Percentiles rank a stretch among this genome's conserved stretches.
Conservation (phyloP, 345 rosid genomes). For the Gynandropsis gynandra region DNA sequence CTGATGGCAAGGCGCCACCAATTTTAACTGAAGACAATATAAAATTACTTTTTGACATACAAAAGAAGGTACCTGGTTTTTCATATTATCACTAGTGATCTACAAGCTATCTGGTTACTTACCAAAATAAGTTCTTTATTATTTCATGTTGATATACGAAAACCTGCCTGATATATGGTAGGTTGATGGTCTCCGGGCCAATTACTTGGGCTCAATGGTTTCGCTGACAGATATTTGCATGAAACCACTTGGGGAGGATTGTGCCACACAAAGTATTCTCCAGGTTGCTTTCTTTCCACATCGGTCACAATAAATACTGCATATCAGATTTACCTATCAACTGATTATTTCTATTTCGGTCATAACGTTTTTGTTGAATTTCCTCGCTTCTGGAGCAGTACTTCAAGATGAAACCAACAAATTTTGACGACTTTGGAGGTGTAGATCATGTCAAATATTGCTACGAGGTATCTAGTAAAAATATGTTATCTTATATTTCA, state of each 20-base stretch:
- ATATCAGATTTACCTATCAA: conserved; percentile 1
- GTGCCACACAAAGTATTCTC: conserved; percentile 88
- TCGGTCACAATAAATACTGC: conserved; percentile 5
- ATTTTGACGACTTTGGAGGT: conserved; percentile 58
- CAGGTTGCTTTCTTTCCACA: conserved; percentile 47
- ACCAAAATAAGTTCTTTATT: conserved; percentile 5
- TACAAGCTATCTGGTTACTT: conserved; percentile 1
- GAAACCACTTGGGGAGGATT: conserved; percentile 93
- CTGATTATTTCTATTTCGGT: neutral
- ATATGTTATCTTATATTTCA: conserved; percentile 1
- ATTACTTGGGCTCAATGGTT: conserved; percentile 72
- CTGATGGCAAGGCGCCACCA: conserved; percentile 45
- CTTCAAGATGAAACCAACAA: conserved; percentile 79
- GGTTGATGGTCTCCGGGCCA: conserved; percentile 80
- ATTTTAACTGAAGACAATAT: conserved; percentile 81
- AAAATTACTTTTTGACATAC: conserved; percentile 86
- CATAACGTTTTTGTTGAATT: conserved; percentile 15
- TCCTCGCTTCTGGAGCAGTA: conserved; percentile 40
- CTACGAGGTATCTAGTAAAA: conserved; percentile 56
- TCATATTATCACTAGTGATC: neutral
- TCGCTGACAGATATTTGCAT: conserved; percentile 85
- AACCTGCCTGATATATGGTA: conserved; percentile 28
- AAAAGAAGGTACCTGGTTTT: conserved; percentile 60
- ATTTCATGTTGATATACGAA: conserved; percentile 10
- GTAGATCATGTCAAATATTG: conserved; percentile 84